Percentiles rank a stretch among this genome's conserved stretches.
These are phyloP conservation scores for Teratosphaeria epicoccoides DNA, from an alignment of 2,329 filamentous ascomycete genomes.

Conservation along the genomic window DNA sequence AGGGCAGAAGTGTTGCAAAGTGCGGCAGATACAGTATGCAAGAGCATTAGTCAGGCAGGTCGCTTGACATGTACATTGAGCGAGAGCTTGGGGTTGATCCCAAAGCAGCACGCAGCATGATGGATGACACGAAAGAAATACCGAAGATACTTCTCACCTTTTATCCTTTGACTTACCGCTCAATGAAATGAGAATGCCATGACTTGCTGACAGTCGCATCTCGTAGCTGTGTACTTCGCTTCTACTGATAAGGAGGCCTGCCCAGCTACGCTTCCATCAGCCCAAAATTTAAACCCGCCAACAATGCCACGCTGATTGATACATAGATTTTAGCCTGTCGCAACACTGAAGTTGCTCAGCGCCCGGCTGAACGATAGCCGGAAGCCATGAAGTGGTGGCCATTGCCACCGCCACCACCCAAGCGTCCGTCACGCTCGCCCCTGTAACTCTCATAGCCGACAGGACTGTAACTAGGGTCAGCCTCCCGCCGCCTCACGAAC, in stretches of 20 bases:
- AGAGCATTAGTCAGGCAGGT: background rate
- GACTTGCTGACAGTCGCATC: too few relatives aligned
- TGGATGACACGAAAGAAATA: background rate
- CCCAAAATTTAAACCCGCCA: too few relatives aligned
- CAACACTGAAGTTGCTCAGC: background rate
- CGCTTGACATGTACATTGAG: background rate
- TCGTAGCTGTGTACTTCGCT: too few relatives aligned
- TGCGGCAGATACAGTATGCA: background rate
- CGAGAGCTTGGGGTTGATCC: background rate
- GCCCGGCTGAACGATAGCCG: background rate
- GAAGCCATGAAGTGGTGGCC: background rate
- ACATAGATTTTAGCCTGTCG: too few relatives aligned
- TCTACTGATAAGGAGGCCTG: too few relatives aligned
- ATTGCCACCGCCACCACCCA: background rate
- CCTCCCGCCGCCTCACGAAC: background rate
- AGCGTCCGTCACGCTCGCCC: background rate
- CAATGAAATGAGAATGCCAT: too few relatives aligned
- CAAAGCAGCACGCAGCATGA: background rate
- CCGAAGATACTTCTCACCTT: background rate
- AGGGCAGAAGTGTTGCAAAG: background rate
- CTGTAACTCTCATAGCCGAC: background rate
- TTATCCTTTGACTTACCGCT: too few relatives aligned
- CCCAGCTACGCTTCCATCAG: too few relatives aligned
- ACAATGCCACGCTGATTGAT: too few relatives aligned
- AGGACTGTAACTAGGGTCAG: slow-evolving; percentile 2